Evolutionary conservation across 768 basidiomycete genomes (phyloP).

Genomic region (Suillus luteus): DNA sequence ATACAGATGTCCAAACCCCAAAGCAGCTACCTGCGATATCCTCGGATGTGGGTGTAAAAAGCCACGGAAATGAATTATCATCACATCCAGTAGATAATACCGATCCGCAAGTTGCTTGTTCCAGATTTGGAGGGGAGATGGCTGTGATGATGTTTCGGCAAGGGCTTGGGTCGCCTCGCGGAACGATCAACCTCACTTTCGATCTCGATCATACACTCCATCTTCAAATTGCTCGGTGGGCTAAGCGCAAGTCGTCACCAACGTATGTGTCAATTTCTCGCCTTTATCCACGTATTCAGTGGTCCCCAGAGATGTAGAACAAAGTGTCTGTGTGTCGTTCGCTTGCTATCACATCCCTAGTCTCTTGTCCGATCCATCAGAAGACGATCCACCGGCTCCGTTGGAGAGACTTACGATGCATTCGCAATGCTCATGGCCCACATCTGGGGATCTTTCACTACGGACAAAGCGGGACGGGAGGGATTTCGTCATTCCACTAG

Average conservation of each 20-base stretch:
- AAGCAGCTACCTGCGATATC: not conserved
- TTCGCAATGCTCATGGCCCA: slow-evolving; percentile 47
- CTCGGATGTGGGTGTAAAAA: not conserved
- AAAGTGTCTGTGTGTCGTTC: slow-evolving; percentile 47
- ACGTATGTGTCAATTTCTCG: slow-evolving; percentile 32
- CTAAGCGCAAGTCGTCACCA: slow-evolving; percentile 28
- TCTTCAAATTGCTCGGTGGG: slow-evolving; percentile 39
- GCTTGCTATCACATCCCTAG: slow-evolving; percentile 43
- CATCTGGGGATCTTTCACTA: slow-evolving; percentile 25
- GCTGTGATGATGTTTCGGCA: slow-evolving; percentile 20
- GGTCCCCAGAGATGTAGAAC: slow-evolving; percentile 33
- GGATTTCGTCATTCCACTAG: slow-evolving; percentile 21
- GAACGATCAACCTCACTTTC: slow-evolving; percentile 27
- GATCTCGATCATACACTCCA: slow-evolving; percentile 31
- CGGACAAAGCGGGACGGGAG: slow-evolving; percentile 13
- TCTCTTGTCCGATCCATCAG: slow-evolving; percentile 18
- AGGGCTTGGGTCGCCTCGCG: slow-evolving; percentile 20
- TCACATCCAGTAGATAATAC: not conserved
- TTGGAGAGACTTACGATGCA: slow-evolving; percentile 26
- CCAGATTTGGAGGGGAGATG: slow-evolving; percentile 23
- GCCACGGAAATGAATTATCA: not conserved
- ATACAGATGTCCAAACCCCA: not conserved
- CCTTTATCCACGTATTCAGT: not conserved
- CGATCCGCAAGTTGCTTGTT: not conserved
- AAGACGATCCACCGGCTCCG: slow-evolving; percentile 19